Evolutionary conservation across 2,329 filamentous ascomycete genomes (phyloP), one percentile per base, ranked within the genome.

Genomic region (Eutypa lata): DNA sequence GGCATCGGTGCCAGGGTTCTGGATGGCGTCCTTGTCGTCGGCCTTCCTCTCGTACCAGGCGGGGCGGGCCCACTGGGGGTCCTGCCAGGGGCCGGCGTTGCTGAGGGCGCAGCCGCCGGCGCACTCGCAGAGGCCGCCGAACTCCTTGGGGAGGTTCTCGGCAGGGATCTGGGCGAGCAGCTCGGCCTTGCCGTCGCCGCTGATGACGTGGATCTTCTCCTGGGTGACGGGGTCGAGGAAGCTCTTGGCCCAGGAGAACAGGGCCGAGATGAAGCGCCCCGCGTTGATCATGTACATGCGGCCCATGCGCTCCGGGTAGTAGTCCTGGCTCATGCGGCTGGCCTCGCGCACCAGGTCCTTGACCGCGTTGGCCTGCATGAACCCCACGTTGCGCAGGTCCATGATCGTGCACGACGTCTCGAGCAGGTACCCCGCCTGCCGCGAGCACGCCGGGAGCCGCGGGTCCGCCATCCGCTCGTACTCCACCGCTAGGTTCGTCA

Each of bases 381-480:
- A 76, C 54, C 90, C 90, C 22, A 99, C 92, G 57, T 92, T 92
- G 79, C 96, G 96, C 72, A 97, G 82, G 74, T 99, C 94, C 88
- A 97, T 94, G 76, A 99, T 91, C 59, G 90, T 93, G 86, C 94
- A 97, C 79, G 91, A 97, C 22, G 94, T 99, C 80, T 99, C 94
- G 66, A 97, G 87, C 53, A 99, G 86, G 67, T 88, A 84, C 65
- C 90, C 91, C 22, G 87, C 80, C 76, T 96, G 96, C 74, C 93
- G 91, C 52, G 91, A 96, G 82, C 91, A 97, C 62, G 94, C 93
- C 49, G 94, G 94, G 52, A 99, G 83, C 61, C 94, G 89, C 14
- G 92, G 92, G 74, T 97, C 93, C 61, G 90, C 83, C 62, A 97
- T 82, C 73, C 93, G 96, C 80, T 99, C 94, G 78, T 99, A 99